A percentile compares a stretch with the other conserved stretches of the same genome.
Conservation (phyloP, 2,329 filamentous ascomycete species). For the Pseudogymnoascus sp. region DNA sequence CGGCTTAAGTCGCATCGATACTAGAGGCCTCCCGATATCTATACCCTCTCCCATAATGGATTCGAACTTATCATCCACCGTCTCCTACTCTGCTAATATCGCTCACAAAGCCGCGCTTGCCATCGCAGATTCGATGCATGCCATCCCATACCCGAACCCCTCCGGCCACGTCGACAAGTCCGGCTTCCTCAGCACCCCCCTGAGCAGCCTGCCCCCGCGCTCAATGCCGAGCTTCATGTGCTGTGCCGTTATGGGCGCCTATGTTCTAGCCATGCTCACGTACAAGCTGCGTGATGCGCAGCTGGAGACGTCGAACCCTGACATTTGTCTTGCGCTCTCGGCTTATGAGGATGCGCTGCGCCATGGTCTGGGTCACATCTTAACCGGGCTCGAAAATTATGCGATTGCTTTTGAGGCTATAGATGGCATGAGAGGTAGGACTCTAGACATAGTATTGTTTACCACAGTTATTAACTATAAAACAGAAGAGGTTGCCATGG, state of each 20-base stretch:
- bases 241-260: slow-evolving; percentile 31
- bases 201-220: slow-evolving; percentile 18
- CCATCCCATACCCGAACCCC: slow-evolving; percentile 40
- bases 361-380: background rate
- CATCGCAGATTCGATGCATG: slow-evolving; percentile 40
- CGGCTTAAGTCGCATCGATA: background rate
- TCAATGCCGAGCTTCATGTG: slow-evolving; percentile 31
- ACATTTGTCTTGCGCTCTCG: background rate
- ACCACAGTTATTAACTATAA: background rate
- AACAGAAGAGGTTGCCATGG: background rate
- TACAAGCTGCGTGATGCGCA: slow-evolving; percentile 1
- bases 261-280: slow-evolving; percentile 29
- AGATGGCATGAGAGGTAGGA: slow-evolving; percentile 9
- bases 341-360: background rate
- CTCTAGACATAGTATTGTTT: background rate
- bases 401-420: background rate
- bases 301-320: background rate
- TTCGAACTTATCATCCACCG: slow-evolving; percentile 36
- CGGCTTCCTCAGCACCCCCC: background rate
- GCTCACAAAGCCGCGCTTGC: slow-evolving; percentile 43
- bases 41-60: background rate
- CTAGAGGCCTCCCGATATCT: background rate
- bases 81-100: slow-evolving; percentile 41
- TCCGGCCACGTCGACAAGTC: background rate
- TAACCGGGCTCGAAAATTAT: slow-evolving; percentile 1